Percentiles rank a stretch among this genome's conserved stretches.
These are phyloP conservation scores for Sugiyamaella pinicola DNA, from an alignment of 1,139 yeast species.

Conservation along the genomic window DNA sequence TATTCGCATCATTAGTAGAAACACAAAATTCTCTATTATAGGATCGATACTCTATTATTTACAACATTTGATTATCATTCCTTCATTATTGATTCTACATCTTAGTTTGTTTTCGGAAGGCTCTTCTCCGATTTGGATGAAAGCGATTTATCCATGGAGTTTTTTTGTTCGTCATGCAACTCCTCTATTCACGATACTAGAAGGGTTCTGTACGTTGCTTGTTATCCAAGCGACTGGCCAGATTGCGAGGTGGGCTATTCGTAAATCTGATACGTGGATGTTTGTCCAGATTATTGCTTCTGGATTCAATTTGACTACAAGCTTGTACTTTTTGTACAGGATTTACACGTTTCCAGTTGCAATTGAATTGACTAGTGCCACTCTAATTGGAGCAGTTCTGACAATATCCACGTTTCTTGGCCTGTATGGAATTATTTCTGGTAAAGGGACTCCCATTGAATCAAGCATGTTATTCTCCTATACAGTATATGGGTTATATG, in stretches of 20 bases:
- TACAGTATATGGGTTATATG: constrained; percentile 88
- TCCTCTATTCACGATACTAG: constrained; percentile 82
- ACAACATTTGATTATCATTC: constrained; percentile 74
- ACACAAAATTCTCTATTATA: constrained; percentile 51
- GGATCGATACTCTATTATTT: constrained; percentile 68
- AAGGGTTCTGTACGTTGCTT: constrained; percentile 88
- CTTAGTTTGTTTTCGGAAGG: constrained; percentile 54
- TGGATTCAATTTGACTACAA: constrained; percentile 73
- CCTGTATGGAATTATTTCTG: constrained; percentile 78
- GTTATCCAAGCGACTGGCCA: constrained; percentile 92
- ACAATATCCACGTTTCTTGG: constrained; percentile 77
- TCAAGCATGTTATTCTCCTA: constrained; percentile 84
- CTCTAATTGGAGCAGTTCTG: constrained; percentile 80
- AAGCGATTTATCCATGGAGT: constrained; percentile 64
- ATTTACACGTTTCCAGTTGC: constrained; percentile 75
- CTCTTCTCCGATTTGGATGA: constrained; percentile 39
- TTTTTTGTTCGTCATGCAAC: constrained; percentile 74
- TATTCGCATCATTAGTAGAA: constrained; percentile 57
- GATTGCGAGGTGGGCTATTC: constrained; percentile 71
- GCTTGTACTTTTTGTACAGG: constrained; percentile 76
- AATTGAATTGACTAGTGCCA: constrained; percentile 70
- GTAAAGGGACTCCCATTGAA: constrained; percentile 86
- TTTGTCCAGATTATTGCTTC: constrained; percentile 72
- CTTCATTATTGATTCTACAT: constrained; percentile 75
- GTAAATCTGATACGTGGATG: constrained; percentile 76